Evolutionary conservation across 257 asterid species (phyloP), one percentile per base, ranked within the genome.

Genomic region (Salvia miltiorrhiza): DNA sequence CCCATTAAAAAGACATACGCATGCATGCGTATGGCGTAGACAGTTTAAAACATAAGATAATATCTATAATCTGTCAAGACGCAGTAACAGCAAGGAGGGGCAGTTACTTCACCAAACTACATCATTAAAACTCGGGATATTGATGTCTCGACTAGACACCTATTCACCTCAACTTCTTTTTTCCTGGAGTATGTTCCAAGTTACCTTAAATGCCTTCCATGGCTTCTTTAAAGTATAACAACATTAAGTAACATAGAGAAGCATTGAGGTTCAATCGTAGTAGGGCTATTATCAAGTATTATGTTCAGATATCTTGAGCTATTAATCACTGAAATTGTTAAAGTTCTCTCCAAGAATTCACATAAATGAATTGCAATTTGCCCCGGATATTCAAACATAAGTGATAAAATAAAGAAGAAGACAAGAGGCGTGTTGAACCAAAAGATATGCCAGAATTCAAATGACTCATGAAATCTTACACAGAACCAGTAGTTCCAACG

Each of bases 401-500:
- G 40, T 44, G 40, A 60, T 20, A 73, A 41, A 58, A 39, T 37
- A 52, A 50, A 65, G 19, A 40, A 37, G 69, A 70, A 49, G 17
- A 47, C 58, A 26, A 30, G 49, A 70, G 11, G 44, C 21, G 4
- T 23, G 24, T 33, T 19, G 16, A 70, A 53, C 23, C 30, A 58
- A 40, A 40, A 33, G 8, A 58, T 23, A 58, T 12, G 14, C 20
- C 32, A 63, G 69, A 75, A 73, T 65, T 41, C 19, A 50, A 48
- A 30, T 21, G 17, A 63, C 17, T 40, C 16, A 49, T 4, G 26
- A 48, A 20, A 65, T 63, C 96, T 81, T 89, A 94, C 99, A 94
- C 90, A 19, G 99, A 73, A 59, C 90, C 88, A 66, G 95, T 52
- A 64, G 93, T 82, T 21, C 99, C 99, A 28, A 83, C 96, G 10